A percentile compares a stretch with the other conserved stretches of the same genome.
Conservation (phyloP, 139 green algal genomes). For the Chlorella sp. region DNA sequence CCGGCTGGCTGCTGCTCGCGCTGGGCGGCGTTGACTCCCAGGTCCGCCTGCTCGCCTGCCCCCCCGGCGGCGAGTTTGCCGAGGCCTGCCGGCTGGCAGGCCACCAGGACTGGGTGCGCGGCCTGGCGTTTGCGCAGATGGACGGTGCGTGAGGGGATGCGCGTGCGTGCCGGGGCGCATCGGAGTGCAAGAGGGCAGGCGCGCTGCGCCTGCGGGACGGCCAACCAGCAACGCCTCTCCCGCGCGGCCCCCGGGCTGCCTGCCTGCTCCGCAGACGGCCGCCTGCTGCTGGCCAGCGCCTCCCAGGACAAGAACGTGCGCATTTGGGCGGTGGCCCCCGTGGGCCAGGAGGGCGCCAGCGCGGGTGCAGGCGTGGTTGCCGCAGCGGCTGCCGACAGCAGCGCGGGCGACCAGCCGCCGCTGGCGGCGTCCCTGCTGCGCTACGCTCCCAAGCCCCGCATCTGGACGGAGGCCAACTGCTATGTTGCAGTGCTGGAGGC, state of each 20-base stretch:
- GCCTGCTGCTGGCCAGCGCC: constrained; percentile 85
- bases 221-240: no score
- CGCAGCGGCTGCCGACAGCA: neutral
- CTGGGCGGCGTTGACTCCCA: constrained; percentile 71
- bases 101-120: constrained; percentile 86
- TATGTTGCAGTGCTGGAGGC: constrained; percentile 72
- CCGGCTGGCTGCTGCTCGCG: constrained; percentile 69
- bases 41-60: constrained; percentile 61
- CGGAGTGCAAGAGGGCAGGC: no score
- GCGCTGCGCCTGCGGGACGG: no score
- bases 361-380: neutral
- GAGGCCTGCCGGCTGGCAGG: constrained; percentile 61
- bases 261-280: constrained; percentile 14
- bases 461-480: constrained; percentile 17
- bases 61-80: constrained; percentile 50
- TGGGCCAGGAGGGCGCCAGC: neutral
- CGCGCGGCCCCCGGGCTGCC: no score
- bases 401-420: neutral
- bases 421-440: constrained; percentile 41
- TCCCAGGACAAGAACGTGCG: constrained; percentile 85
- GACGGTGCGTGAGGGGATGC: constrained; percentile 3
- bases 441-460: constrained; percentile 57
- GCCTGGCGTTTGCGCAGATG: constrained; percentile 66
- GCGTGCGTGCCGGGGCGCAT: no score
- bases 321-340: constrained; percentile 57